A percentile compares a stretch with the other conserved stretches of the same genome.
Conservation (phyloP, 768 basidiomycete genomes). For the Lentinula edodes region DNA sequence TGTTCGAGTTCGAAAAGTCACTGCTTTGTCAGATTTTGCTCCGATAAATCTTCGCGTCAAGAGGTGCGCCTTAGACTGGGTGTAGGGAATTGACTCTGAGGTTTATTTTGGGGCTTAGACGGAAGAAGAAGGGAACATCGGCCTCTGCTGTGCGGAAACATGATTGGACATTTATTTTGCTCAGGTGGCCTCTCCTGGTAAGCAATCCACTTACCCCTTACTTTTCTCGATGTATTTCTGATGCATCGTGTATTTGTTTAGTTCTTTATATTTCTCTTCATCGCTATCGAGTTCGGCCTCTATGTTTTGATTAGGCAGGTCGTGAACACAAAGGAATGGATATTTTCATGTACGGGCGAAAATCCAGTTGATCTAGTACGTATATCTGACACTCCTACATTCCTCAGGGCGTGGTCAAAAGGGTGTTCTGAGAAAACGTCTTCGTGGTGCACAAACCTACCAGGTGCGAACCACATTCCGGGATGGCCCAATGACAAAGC, state of each 20-base stretch:
- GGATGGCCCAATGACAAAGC: not conserved
- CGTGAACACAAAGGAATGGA: constrained; percentile 92
- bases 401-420: constrained; percentile 78
- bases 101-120: constrained; percentile 2
- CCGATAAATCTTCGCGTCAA: constrained; percentile 84
- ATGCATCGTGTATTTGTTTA: constrained; percentile 22
- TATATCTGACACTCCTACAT: not conserved
- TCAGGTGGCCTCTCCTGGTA: constrained; percentile 87
- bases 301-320: constrained; percentile 88
- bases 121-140: constrained; percentile 22
- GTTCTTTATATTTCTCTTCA: constrained; percentile 81
- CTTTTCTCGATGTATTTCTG: not conserved
- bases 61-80: constrained; percentile 39
- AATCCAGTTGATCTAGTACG: not conserved
- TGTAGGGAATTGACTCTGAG: constrained; percentile 1
- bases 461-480: constrained; percentile 35
- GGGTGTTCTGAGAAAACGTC: constrained; percentile 65
- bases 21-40: constrained; percentile 83
- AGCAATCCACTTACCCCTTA: constrained; percentile 14
- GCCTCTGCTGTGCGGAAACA: constrained; percentile 30
- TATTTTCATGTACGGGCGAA: constrained; percentile 67
- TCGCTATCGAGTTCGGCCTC: constrained; percentile 75
- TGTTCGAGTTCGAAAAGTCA: constrained; percentile 68
- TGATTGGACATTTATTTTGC: constrained; percentile 71
- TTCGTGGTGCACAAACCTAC: constrained; percentile 73